Percentiles rank a stretch among this genome's conserved stretches.
These are phyloP conservation scores for Monosporozyma solicola DNA, from an alignment of 805 yeast species.

Conservation along the genomic window DNA sequence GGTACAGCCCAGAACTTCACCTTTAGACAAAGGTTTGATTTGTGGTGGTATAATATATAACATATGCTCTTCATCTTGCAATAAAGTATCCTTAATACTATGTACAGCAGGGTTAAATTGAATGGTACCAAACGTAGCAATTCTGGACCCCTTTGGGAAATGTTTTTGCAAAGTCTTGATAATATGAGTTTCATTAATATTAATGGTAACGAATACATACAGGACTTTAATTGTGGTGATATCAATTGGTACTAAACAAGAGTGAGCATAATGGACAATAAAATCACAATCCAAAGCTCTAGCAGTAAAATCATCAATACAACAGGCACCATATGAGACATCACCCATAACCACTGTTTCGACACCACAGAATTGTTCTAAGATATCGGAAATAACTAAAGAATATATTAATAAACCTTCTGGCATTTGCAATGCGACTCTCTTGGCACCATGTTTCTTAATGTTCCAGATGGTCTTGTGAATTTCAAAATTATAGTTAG, in stretches of 20 bases:
- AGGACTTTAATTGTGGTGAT: slow-evolving; percentile 82
- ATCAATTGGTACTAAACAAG: slow-evolving; percentile 93
- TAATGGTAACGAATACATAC: slow-evolving; percentile 91
- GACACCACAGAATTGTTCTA: slow-evolving; percentile 81
- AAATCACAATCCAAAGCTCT: slow-evolving; percentile 88
- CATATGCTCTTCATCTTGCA: slow-evolving; percentile 36
- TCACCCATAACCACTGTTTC: slow-evolving; percentile 97
- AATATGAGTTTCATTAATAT: slow-evolving; percentile 75
- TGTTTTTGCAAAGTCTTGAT: slow-evolving; percentile 67
- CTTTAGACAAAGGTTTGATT: slow-evolving; percentile 83
- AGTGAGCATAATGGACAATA: slow-evolving; percentile 93
- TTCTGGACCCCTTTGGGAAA: slow-evolving; percentile 50
- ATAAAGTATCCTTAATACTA: slow-evolving; percentile 54
- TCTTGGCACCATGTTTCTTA: slow-evolving; percentile 56
- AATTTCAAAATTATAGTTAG: slow-evolving; percentile 90
- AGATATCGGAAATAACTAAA: slow-evolving; percentile 78
- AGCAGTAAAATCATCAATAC: slow-evolving; percentile 95
- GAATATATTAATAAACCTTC: slow-evolving; percentile 90
- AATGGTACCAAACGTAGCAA: slow-evolving; percentile 91
- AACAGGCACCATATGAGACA: slow-evolving; percentile 97
- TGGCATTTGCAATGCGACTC: slow-evolving; percentile 96
- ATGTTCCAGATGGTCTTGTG: slow-evolving; percentile 96
- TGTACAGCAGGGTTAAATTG: slow-evolving; percentile 95
- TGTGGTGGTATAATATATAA: slow-evolving; percentile 78
- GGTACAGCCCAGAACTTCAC: slow-evolving; percentile 95